phyloP scores from a whole-genome alignment of 2,329 filamentous ascomycete species.

The Beauveria australis region DNA sequence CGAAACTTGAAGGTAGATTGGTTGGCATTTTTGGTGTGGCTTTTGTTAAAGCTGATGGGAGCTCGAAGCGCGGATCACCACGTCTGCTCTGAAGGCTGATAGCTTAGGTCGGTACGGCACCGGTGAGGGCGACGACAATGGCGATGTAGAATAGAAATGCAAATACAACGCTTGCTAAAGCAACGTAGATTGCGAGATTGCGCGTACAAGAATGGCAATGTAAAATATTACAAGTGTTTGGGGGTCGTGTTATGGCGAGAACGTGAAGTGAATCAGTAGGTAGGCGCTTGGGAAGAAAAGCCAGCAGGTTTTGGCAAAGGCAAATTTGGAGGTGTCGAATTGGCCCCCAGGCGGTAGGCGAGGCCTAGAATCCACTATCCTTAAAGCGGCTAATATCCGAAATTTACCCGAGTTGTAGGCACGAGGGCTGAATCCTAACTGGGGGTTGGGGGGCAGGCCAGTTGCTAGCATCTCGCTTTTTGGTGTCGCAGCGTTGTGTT shows the following conservation, averaged over 20 bases:
- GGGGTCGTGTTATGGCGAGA: constrained; percentile 19
- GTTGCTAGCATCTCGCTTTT: neutral
- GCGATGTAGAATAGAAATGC: constrained; percentile 7
- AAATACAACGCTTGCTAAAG: constrained; percentile 11
- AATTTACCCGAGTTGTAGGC: constrained; percentile 22
- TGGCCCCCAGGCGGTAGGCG: constrained; percentile 9
- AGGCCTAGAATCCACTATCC: constrained; percentile 5
- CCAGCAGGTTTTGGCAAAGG: constrained; percentile 24
- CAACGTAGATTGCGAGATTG: constrained; percentile 7
- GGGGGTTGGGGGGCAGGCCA: neutral
- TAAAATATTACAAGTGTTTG: constrained; percentile 15
- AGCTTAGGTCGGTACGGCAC: constrained; percentile 6
- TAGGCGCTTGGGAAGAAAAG: constrained; percentile 20
- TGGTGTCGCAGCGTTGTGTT: neutral
- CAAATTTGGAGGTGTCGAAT: constrained; percentile 23
- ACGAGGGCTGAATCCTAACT: constrained; percentile 28
- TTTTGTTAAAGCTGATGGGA: neutral
- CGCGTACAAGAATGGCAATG: constrained; percentile 5
- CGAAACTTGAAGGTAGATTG: constrained; percentile 75
- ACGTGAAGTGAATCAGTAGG: constrained; percentile 2
- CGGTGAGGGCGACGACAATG: constrained; percentile 4
- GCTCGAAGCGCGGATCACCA: neutral
- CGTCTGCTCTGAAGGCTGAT: constrained; percentile 8
- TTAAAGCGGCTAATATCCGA: constrained; percentile 17
- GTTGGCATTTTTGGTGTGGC: constrained; percentile 48